Evolutionary conservation across 2,329 filamentous ascomycete species (phyloP), one percentile per base, ranked within the genome.

Genomic region (Colletotrichum gigasporum): DNA sequence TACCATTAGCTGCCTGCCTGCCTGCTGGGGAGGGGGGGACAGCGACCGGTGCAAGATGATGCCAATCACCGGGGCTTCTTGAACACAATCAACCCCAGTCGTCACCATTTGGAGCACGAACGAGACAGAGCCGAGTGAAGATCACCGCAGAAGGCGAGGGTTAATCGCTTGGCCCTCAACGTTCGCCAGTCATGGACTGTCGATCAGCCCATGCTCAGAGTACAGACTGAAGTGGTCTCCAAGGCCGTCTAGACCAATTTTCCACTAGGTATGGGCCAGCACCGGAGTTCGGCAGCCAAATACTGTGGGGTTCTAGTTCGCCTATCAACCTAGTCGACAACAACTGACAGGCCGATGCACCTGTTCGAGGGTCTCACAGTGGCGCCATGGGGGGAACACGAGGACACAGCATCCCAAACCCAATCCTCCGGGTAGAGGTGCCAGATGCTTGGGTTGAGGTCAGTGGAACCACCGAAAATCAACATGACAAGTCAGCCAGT

Each of bases 201-300:
- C 54, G 41, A 32, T 32, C 26, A 22, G 26, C 24, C 18, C 60
- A 60, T 35, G 24, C 32, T 59, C 37, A 30, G 18, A 26, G 30
- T 34, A 55, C 18, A 4, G 20, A 35, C 12, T 26, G 16, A 44
- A 20, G 41, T 18, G 37, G 41, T 26, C 16, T 35, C 24, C 26
- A 42, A 30, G n/a, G 20, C 11, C 24, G 44, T 58, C 44, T 35
- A 20, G 34, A 45, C 45, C 22, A 37, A n/a, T 45, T 16, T 37
- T 24, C 24, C 39, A 53, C 37, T 39, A 45, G 41, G 18, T 14
- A 30, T 55, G 48, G 11, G n/a, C 16, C 41, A 48, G 14, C 42
- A 34, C 28, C 61, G 61, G 47, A 53, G 30, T 54, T 61, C 48
- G 48, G 56, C 62, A 64, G 48, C 42, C 48, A 61, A 22, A 64